Evolutionary conservation across 768 basidiomycete genomes (phyloP).

Genomic region (Postia placenta): DNA sequence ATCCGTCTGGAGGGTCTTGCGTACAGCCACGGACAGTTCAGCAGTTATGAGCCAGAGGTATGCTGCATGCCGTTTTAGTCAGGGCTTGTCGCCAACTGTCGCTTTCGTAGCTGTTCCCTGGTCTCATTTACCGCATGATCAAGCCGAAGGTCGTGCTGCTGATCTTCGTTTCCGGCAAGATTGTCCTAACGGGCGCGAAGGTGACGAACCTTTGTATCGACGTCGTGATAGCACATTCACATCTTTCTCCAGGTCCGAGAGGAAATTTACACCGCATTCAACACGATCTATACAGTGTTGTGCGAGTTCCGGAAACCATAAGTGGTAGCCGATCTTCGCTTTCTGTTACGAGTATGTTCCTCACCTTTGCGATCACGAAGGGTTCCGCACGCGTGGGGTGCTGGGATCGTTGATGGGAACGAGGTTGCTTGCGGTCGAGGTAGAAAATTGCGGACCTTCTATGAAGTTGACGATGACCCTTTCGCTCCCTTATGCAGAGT

Average conservation of each 20-base stretch:
- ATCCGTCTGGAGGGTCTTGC: constrained; percentile 96
- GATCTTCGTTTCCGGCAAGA: constrained; percentile 99
- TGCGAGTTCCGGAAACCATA: constrained; percentile 91
- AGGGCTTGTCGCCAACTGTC: neutral
- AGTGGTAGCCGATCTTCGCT: constrained; percentile 9
- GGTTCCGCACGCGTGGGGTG: too few species aligned
- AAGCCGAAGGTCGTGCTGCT: constrained; percentile 98
- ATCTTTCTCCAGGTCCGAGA: constrained; percentile 85
- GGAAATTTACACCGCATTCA: constrained; percentile 99
- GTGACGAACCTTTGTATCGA: too few species aligned
- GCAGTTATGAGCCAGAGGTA: constrained; percentile 96
- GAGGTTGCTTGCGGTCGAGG: neutral
- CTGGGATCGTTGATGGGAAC: too few species aligned
- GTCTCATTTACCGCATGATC: constrained; percentile 99
- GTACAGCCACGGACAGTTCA: constrained; percentile 97
- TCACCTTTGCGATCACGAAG: neutral
- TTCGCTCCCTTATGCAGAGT: constrained; percentile 4
- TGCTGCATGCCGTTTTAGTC: constrained; percentile 19
- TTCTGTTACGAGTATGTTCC: neutral
- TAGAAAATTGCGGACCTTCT: constrained; percentile 6
- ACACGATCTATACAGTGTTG: constrained; percentile 97
- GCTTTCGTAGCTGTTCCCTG: constrained; percentile 83
- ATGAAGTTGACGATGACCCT: constrained; percentile 4
- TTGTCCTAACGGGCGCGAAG: constrained; percentile 98
- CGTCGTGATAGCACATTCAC: constrained; percentile 26